A percentile compares a stretch with the other conserved stretches of the same genome.
Conservation (phyloP, 768 basidiomycete species). For the Russula abietina region DNA sequence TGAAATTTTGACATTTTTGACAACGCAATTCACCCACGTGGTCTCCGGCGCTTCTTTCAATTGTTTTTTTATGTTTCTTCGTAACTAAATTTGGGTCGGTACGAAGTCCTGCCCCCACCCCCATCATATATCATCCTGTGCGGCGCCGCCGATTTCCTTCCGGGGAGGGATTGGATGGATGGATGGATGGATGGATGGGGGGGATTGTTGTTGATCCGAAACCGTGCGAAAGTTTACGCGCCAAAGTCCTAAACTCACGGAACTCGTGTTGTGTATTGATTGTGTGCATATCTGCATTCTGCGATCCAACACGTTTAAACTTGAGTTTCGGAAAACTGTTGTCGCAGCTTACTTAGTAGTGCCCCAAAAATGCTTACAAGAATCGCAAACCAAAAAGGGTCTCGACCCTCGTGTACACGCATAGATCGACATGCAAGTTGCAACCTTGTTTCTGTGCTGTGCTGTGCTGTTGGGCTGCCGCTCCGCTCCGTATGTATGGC, state of each 20-base stretch:
- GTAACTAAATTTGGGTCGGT: conserved; percentile 9
- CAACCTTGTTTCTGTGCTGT: background rate
- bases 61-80: conserved; percentile 2
- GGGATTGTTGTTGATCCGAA: conserved; percentile 4
- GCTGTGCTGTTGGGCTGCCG: conserved; percentile 8
- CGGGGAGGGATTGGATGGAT: background rate
- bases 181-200: too few relatives aligned
- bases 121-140: background rate
- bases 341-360: too few relatives aligned
- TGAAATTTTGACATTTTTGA: background rate
- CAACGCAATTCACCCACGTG: background rate
- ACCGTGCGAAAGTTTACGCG: background rate
- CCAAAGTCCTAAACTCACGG: background rate
- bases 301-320: too few relatives aligned
- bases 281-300: too few relatives aligned
- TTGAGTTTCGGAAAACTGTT: too few relatives aligned
- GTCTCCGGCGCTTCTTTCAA: conserved; percentile 4
- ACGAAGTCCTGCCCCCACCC: background rate
- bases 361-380: too few relatives aligned
- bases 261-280: too few relatives aligned
- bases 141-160: conserved; percentile 5
- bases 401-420: conserved; percentile 11
- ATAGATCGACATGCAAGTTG: conserved; percentile 19
- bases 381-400: background rate
- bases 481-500: too few relatives aligned